Conservation (phyloP, 371 early-diverging fungal genomes). For the Mortierella sp. region DNA sequence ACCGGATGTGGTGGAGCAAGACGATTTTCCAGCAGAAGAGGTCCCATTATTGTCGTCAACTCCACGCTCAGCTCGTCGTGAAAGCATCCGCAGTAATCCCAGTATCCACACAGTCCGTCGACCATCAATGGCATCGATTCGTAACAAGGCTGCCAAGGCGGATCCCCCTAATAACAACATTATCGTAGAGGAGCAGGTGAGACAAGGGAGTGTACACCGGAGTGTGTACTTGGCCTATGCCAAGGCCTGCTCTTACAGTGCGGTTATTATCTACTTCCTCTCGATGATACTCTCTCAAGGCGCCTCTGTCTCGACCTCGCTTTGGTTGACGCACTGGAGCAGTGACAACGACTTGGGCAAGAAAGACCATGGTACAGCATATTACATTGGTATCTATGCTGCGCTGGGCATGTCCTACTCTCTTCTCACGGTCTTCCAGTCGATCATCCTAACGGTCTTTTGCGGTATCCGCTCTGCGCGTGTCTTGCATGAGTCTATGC, state of each 20-base stretch:
- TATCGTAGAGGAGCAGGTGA: slow-evolving; percentile 65
- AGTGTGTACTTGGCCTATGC: slow-evolving; percentile 82
- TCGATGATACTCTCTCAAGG: slow-evolving; percentile 70
- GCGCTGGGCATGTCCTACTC: slow-evolving; percentile 78
- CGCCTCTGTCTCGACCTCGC: slow-evolving; percentile 43
- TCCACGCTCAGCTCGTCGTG: slow-evolving; percentile 54
- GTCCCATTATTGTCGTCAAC: slow-evolving; percentile 40
- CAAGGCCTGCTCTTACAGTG: slow-evolving; percentile 72
- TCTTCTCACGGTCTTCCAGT: slow-evolving; percentile 75
- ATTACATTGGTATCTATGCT: slow-evolving; percentile 84
- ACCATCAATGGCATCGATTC: slow-evolving; percentile 60
- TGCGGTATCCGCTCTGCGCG: slow-evolving; percentile 85
- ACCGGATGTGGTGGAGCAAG: slow-evolving; percentile 57
- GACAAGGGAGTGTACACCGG: slow-evolving; percentile 80
- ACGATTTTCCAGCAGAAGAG: slow-evolving; percentile 50
- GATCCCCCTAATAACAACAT: slow-evolving; percentile 49
- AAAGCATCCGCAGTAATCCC: slow-evolving; percentile 54
- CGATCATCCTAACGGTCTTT: slow-evolving; percentile 80
- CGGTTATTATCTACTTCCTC: slow-evolving; percentile 64
- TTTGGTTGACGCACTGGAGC: slow-evolving; percentile 85
- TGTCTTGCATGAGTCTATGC: slow-evolving; percentile 69
- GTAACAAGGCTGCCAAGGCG: slow-evolving; percentile 17
- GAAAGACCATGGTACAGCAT: slow-evolving; percentile 56
- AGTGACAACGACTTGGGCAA: slow-evolving; percentile 58
- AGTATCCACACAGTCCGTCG: slow-evolving; percentile 65